Conservation (phyloP, 495 filamentous ascomycete genomes). For the Talaromyces proteolyticus region DNA sequence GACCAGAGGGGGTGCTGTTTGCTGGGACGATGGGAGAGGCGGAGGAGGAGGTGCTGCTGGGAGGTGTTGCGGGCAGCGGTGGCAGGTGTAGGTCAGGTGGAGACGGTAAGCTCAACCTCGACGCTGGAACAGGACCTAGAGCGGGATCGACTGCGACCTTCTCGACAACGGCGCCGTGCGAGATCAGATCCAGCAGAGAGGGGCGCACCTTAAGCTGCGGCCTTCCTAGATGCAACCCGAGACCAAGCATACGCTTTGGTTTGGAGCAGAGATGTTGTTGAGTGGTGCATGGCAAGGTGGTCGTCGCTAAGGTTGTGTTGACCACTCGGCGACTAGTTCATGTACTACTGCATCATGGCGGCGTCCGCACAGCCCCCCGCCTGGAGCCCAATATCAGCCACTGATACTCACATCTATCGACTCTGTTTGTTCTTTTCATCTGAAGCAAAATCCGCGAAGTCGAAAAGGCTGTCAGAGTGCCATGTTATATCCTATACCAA, state of each 20-base stretch:
- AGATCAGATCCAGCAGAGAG: conserved; percentile 68
- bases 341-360: too few species aligned
- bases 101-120: conserved; percentile 21
- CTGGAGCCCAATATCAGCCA: too few species aligned
- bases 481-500: too few species aligned
- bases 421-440: too few species aligned
- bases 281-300: background rate
- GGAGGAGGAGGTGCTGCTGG: background rate
- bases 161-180: conserved; percentile 26
- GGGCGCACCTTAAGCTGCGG: conserved; percentile 63
- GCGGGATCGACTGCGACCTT: conserved; percentile 15
- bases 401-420: too few species aligned
- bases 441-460: too few species aligned
- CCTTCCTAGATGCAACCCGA: conserved; percentile 30
- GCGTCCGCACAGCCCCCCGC: too few species aligned
- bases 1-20: conserved; percentile 9
- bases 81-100: conserved; percentile 38
- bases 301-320: background rate
- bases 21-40: too few species aligned
- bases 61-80: conserved; percentile 49
- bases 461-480: too few species aligned
- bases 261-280: too few species aligned
- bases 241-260: conserved; percentile 44
- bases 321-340: too few species aligned
- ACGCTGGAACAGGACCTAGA: too few species aligned